Conservation (phyloP, 2,329 filamentous ascomycete species). For the Penicillium sumatraense region DNA sequence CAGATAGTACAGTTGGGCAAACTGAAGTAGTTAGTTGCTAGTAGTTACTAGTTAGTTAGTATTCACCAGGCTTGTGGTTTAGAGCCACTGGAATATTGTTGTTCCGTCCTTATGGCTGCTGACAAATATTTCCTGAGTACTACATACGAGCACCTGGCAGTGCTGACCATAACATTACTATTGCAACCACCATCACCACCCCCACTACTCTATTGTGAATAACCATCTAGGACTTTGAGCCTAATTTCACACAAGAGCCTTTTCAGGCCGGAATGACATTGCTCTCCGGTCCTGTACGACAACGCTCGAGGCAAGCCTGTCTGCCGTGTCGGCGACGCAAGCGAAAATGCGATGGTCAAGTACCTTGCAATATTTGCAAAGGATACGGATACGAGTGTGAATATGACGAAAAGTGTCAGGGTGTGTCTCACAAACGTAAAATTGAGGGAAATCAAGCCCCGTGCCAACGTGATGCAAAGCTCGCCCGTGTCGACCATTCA, state of each 20-base stretch:
- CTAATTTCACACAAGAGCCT: background rate
- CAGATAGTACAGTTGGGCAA: too few relatives aligned
- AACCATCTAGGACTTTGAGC: background rate
- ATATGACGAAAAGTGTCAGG: conserved; percentile 8
- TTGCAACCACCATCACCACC: too few relatives aligned
- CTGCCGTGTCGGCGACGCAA: conserved; percentile 23
- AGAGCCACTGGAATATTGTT: too few relatives aligned
- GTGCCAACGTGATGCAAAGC: background rate
- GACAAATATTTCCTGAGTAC: too few relatives aligned
- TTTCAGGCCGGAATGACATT: background rate
- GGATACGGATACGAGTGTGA: conserved; percentile 22
- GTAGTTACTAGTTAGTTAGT: too few relatives aligned
- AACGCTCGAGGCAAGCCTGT: conserved; percentile 22
- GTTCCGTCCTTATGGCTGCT: too few relatives aligned
- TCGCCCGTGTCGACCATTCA: background rate
- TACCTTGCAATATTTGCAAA: conserved; percentile 23
- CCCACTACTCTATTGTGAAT: background rate
- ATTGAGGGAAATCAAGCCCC: background rate
- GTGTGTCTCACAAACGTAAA: conserved; percentile 1
- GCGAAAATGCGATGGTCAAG: conserved; percentile 23
- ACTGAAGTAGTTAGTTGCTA: too few relatives aligned
- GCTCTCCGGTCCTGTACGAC: conserved; percentile 7
- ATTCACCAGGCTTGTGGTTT: too few relatives aligned
- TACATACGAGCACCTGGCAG: too few relatives aligned
- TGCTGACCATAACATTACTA: too few relatives aligned